Conservation (phyloP, 805 yeast species). For the Metschnikowia lunata region DNA sequence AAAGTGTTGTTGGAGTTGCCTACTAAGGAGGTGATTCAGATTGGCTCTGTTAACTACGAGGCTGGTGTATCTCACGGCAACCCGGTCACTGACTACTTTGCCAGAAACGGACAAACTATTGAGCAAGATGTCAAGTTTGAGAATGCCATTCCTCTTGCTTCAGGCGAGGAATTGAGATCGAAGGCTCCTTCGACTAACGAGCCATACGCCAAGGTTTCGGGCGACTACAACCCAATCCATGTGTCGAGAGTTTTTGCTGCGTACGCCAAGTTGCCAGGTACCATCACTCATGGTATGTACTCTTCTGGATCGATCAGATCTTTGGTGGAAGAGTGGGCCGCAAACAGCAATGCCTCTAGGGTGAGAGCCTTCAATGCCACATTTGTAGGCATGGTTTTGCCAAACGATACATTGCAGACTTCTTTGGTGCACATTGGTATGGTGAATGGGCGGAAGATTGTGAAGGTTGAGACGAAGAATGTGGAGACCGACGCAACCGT, state of each 20-base stretch:
- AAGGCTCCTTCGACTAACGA: slow-evolving; percentile 95
- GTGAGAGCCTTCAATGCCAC: slow-evolving; percentile 89
- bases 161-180: slow-evolving; percentile 55
- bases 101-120: slow-evolving; percentile 86
- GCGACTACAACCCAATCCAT: slow-evolving; percentile 98
- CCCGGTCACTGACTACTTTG: slow-evolving; percentile 92
- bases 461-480: slow-evolving; percentile 86
- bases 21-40: slow-evolving; percentile 79
- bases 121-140: slow-evolving; percentile 93
- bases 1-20: slow-evolving; percentile 83
- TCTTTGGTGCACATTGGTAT: slow-evolving; percentile 93
- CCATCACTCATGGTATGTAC: slow-evolving; percentile 99
- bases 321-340: slow-evolving; percentile 97
- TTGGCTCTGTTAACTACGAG: slow-evolving; percentile 80
- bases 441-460: slow-evolving; percentile 98
- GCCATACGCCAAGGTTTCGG: slow-evolving; percentile 94
- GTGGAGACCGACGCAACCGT: slow-evolving; percentile 75
- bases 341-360: slow-evolving; percentile 92
- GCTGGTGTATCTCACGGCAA: slow-evolving; percentile 94
- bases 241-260: slow-evolving; percentile 92
- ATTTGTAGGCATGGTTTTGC: slow-evolving; percentile 96
- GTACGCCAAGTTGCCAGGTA: slow-evolving; percentile 92
- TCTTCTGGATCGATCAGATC: slow-evolving; percentile 94
- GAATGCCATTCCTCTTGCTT: slow-evolving; percentile 79
- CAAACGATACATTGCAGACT: slow-evolving; percentile 85